Conservation (phyloP, 2,329 filamentous ascomycete genomes). For the Pseudonectria buxi region DNA sequence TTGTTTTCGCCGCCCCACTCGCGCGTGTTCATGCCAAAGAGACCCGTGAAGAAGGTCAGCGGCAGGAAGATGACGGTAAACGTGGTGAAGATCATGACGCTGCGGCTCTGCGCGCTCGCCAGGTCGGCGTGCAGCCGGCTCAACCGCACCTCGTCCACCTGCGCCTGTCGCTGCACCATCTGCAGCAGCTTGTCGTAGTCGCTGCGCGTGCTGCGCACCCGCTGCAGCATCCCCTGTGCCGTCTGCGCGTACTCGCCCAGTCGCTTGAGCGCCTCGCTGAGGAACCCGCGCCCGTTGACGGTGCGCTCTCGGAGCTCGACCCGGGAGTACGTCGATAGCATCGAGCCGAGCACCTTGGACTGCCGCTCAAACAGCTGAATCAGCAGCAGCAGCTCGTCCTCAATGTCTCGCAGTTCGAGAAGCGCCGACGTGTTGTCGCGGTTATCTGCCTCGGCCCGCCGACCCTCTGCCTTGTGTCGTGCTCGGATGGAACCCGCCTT, state of each 20-base stretch:
- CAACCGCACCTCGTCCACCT: constrained; percentile 59
- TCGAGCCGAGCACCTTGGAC: constrained; percentile 39
- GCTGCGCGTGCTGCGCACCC: constrained; percentile 51
- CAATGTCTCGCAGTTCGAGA: constrained; percentile 56
- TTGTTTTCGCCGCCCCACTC: constrained; percentile 51
- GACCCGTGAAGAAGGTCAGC: constrained; percentile 56
- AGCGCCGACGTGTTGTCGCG: constrained; percentile 57
- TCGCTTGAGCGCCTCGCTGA: constrained; percentile 45
- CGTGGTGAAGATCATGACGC: constrained; percentile 60
- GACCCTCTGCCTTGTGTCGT: constrained; percentile 33
- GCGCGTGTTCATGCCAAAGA: constrained; percentile 59
- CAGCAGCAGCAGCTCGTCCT: constrained; percentile 55
- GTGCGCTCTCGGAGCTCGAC: constrained; percentile 35
- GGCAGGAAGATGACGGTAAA: constrained; percentile 59
- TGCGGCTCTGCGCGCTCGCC: constrained; percentile 54
- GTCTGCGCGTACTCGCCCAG: constrained; percentile 50
- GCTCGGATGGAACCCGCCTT: constrained; percentile 33
- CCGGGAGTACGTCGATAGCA: constrained; percentile 38
- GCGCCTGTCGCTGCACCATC: constrained; percentile 60
- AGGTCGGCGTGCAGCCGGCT: constrained; percentile 57
- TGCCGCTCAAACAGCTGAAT: constrained; percentile 53
- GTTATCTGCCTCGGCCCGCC: constrained; percentile 49
- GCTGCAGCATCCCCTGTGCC: constrained; percentile 49
- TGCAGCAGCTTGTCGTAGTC: constrained; percentile 61
- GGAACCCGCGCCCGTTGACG: constrained; percentile 41